Evolutionary conservation across 2,329 filamentous ascomycete genomes (phyloP).

Genomic region (Fusarium incarnatum): DNA sequence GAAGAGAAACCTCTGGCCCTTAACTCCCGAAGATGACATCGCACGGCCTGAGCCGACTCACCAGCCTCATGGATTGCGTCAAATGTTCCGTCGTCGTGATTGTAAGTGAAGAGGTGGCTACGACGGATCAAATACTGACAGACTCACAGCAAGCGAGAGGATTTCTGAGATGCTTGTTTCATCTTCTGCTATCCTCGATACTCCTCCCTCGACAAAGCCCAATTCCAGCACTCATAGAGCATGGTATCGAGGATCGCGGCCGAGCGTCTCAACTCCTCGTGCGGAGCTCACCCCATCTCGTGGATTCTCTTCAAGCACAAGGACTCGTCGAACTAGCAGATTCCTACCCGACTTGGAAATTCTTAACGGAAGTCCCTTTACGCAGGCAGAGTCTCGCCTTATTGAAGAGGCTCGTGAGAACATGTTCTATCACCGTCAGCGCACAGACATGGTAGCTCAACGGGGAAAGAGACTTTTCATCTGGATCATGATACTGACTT

Average conservation of each 20-base stretch:
- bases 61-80: constrained; percentile 14
- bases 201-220: constrained; percentile 24
- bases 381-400: constrained; percentile 47
- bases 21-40: constrained; percentile 1
- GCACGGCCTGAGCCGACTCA: constrained; percentile 34
- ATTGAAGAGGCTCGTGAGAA: constrained; percentile 50
- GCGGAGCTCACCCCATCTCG: constrained; percentile 35
- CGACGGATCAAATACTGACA: constrained; percentile 1
- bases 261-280: constrained; percentile 13
- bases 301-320: constrained; percentile 43
- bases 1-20: constrained; percentile 20
- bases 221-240: constrained; percentile 12
- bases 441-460: constrained; percentile 45
- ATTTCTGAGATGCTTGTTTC: constrained; percentile 42
- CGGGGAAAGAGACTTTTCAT: constrained; percentile 55
- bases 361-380: constrained; percentile 43
- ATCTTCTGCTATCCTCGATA: constrained; percentile 44
- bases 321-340: constrained; percentile 24
- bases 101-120: constrained; percentile 29
- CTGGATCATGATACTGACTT: constrained; percentile 53
- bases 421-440: constrained; percentile 46
- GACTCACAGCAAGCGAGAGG: constrained; percentile 34
- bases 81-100: constrained; percentile 20
- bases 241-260: constrained; percentile 27
- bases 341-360: constrained; percentile 8